Evolutionary conservation across 2,329 filamentous ascomycete species (phyloP), one percentile per base, ranked within the genome.

Genomic region (Alternaria solani): DNA sequence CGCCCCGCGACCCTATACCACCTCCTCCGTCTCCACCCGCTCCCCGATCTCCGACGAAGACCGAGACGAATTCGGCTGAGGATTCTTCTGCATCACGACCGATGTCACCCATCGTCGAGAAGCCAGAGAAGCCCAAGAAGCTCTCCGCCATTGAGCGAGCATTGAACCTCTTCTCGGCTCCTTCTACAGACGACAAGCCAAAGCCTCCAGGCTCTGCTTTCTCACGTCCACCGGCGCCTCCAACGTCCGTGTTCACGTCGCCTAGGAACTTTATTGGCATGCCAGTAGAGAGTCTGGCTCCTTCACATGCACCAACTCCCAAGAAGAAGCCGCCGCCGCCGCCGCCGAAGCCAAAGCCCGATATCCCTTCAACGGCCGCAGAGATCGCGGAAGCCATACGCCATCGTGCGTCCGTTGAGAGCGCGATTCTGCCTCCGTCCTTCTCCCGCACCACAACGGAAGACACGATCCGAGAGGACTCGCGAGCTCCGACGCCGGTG

Each of bases 171-270:
- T 59, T 59, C 44, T 59, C 57, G 39, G 34, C 25, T 38, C 57
- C 52, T 34, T 51, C 36, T 12, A 20, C 30, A 14, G 56, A 34
- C 30, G 57, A 55, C 39, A 58, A 36, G 16, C 38, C 32, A 14
- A 41, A 36, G 43, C 43, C 42, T 39, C 57, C 64, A 39, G 62
- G 66, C 36, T 59, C 63, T 30, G 60, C 61, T n/a, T 77, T 75
- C 38, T 64, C 63, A 42, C 72, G 74, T 16, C 74, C 74, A 38
- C 64, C 70, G 23, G 70, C 74, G 9, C 73, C 68, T 9, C 69
- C 69, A 26, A 70, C 72, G 36, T 68, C 73, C 28, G 52, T 59
- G 11, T 73, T 70, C 44, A 64, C 63, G 11, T 69, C 71, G 18
- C 71, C 72, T 14, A 64, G 70, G 41, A 66, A 73, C 53, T 57